Evolutionary conservation across 106 monocot genomes (phyloP).

Genomic region (Dactylorhiza incarnata): DNA sequence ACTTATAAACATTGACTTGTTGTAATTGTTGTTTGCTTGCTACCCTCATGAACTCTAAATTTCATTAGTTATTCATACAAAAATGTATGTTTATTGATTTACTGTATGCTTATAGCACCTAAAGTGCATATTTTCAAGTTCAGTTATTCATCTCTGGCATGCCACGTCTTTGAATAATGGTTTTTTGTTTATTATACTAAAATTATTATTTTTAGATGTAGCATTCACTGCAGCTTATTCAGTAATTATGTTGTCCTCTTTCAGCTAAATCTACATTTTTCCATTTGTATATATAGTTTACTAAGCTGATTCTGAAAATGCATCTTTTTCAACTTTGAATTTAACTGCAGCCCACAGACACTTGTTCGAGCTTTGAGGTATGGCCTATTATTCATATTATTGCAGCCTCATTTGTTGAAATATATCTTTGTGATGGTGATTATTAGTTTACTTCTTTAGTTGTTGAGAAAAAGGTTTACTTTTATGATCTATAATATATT

Average conservation of each 20-base stretch:
- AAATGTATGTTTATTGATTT: not conserved
- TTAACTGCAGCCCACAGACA: conserved; percentile 78
- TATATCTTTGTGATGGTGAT: conserved; percentile 1
- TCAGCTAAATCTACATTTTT: not conserved
- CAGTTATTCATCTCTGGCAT: not conserved
- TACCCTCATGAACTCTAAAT: too few relatives aligned
- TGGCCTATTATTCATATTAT: conserved; percentile 1
- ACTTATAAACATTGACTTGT: not conserved
- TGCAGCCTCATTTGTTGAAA: not conserved
- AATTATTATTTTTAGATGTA: too few relatives aligned
- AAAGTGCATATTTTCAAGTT: not conserved
- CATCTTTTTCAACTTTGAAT: not conserved
- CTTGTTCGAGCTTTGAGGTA: conserved; percentile 93
- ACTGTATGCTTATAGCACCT: not conserved
- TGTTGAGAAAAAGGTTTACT: not conserved
- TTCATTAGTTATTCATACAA: too few relatives aligned
- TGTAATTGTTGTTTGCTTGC: too few relatives aligned
- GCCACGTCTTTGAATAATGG: not conserved
- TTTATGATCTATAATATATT: not conserved
- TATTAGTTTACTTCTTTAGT: not conserved
- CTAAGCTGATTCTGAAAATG: not conserved
- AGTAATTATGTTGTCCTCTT: not conserved
- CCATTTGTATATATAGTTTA: not conserved
- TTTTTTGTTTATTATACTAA: not conserved
- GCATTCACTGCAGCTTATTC: not conserved